Conservation (phyloP, 257 asterid genomes). For the Perilla frutescens region DNA sequence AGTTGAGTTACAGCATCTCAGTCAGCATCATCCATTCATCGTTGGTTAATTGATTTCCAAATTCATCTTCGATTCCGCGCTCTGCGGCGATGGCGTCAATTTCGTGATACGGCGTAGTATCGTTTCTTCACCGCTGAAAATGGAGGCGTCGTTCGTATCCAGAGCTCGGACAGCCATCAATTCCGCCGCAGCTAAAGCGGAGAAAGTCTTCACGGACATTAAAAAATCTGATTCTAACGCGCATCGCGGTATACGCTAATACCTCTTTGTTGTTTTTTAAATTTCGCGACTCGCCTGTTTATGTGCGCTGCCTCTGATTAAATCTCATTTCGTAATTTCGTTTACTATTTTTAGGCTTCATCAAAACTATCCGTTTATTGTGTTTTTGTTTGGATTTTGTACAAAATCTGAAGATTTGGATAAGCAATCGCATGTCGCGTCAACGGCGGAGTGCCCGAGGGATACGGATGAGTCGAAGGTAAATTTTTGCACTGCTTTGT, state of each 20-base stretch:
- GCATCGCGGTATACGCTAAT: constrained; percentile 50
- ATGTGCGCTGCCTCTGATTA: constrained; percentile 23
- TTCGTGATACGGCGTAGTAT: constrained; percentile 36
- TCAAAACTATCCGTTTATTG: constrained; percentile 19
- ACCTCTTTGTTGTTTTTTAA: background rate
- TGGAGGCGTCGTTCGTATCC: constrained; percentile 91
- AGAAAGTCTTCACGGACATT: constrained; percentile 89
- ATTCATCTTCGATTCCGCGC: constrained; percentile 32
- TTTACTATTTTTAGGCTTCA: constrained; percentile 55
- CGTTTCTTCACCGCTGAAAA: constrained; percentile 44
- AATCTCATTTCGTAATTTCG: constrained; percentile 21
- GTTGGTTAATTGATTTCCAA: constrained; percentile 24
- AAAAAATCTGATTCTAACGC: constrained; percentile 74
- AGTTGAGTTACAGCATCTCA: constrained; percentile 8
- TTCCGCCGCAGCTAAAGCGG: constrained; percentile 99
- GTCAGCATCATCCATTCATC: constrained; percentile 24
- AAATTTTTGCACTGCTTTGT: constrained; percentile 14
- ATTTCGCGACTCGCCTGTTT: constrained; percentile 23
- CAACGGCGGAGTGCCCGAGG: constrained; percentile 52
- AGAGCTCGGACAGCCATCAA: constrained; percentile 93
- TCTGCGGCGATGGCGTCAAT: constrained; percentile 42
- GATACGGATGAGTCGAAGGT: constrained; percentile 65
- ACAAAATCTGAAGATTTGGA: constrained; percentile 57
- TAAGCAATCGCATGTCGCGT: constrained; percentile 54
- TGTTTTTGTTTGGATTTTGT: constrained; percentile 31